A percentile compares a stretch with the other conserved stretches of the same genome.
Evolutionary conservation across 306 rosid species (phyloP).

Genomic region (Coriaria nepalensis): DNA sequence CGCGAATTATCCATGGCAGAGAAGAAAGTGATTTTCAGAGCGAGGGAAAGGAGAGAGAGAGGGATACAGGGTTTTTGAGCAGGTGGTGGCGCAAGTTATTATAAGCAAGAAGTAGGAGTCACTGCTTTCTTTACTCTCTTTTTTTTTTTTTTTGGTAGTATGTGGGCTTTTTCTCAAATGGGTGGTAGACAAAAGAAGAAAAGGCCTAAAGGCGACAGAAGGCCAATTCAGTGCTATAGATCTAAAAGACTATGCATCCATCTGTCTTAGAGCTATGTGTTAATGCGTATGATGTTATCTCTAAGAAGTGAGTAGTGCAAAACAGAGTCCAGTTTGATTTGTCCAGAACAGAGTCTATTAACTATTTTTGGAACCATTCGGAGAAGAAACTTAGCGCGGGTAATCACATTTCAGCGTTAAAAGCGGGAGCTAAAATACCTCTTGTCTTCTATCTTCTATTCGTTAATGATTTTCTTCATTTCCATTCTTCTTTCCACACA

Average conservation of each 20-base stretch:
- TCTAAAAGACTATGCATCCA: neutral
- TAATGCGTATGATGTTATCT: too few species aligned
- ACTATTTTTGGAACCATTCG: slow-evolving; percentile 5
- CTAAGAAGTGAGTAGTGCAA: too few species aligned
- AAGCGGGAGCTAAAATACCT: slow-evolving; percentile 31
- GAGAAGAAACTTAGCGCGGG: slow-evolving; percentile 18
- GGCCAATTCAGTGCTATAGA: slow-evolving; percentile 8
- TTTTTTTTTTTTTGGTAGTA: neutral
- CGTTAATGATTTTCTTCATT: slow-evolving; percentile 10
- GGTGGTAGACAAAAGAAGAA: slow-evolving; percentile 33
- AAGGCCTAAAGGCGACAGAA: slow-evolving; percentile 24
- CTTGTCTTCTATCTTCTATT: slow-evolving; percentile 5
- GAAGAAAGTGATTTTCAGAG: neutral
- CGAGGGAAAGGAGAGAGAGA: slow-evolving; percentile 11
- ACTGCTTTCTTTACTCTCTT: slow-evolving; percentile 21
- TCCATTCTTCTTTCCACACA: neutral
- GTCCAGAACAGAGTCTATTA: neutral
- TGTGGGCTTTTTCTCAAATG: slow-evolving; percentile 9
- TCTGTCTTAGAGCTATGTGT: neutral
- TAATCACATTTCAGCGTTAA: slow-evolving; percentile 23
- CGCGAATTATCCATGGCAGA: slow-evolving; percentile 49
- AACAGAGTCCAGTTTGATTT: neutral
- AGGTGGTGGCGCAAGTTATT: slow-evolving; percentile 17
- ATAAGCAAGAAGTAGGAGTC: slow-evolving; percentile 27
- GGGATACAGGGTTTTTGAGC: slow-evolving; percentile 14